Base-by-base conservation (phyloP, 148 eudicot species). In the Euryodendron excelsum region DNA sequence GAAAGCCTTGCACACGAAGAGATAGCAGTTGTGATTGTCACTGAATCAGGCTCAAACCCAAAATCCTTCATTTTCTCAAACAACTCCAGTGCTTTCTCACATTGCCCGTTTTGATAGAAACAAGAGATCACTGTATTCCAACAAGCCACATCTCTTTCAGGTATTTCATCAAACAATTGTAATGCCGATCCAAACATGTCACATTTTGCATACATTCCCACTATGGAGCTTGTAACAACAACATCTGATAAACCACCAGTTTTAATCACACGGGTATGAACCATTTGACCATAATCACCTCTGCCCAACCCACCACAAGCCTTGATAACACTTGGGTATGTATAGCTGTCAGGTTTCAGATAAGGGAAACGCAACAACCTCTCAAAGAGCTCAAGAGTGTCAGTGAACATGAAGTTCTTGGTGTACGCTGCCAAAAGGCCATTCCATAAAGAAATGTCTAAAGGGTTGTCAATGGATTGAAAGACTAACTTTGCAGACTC, bases 291-390 rank as follows among this genome's bases (percentile, higher is more conserved):
- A 52, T 39, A 60, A 52, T 5, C 52, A 53, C 68, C 74, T 52
- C 69, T 72, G 11, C 80, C 80, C n/a, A 83, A 72, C 13, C 86
- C 86, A 34, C 80, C 82, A 55, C 82, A 83, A 39, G 85, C 85
- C 77, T 80, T 83, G 12, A 83, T 25, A 7, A 83, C 85, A 71
- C 82, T 83, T 21, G 85, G 85, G 76, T 79, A 83, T 45, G 85
- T 79, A 45, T 69, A 79, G 8, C 77, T 70, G 21, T 83, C 85
- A 18, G 85, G 82, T 9, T 45, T 72, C 23, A 83, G 79, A 76
- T 62, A 52, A 37, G 77, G 80, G 76, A 61, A 64, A 0, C 15
- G 45, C n/a, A 71, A 41, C 34, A 83, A 45, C 48, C 31, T 60
- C 45, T 76, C 62, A 64, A 83, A 83, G 21, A 83, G 62, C 58